Conservation (phyloP, 768 basidiomycete genomes). For the Paxillus rubicundulus region DNA sequence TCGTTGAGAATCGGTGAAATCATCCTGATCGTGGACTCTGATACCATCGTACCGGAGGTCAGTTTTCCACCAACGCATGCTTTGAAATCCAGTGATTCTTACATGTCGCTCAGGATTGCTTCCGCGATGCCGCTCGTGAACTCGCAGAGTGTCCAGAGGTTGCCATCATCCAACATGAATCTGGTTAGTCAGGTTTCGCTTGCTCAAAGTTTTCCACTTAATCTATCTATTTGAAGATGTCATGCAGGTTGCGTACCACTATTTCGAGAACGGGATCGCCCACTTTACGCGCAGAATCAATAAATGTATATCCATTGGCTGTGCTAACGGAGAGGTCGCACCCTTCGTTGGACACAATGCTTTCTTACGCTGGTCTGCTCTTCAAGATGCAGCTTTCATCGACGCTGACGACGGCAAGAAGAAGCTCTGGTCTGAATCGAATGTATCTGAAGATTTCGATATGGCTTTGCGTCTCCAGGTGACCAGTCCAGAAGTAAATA, state of each 20-base stretch:
- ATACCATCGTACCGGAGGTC: constrained; percentile 80
- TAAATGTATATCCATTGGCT: constrained; percentile 74
- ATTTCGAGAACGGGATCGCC: constrained; percentile 91
- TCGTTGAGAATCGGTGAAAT: constrained; percentile 75
- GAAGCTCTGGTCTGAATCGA: constrained; percentile 69
- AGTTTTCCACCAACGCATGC: background rate
- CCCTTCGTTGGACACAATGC: constrained; percentile 89
- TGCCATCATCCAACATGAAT: constrained; percentile 90
- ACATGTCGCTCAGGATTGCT: constrained; percentile 61
- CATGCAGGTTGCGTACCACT: constrained; percentile 86
- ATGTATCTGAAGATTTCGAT: constrained; percentile 71
- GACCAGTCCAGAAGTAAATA: constrained; percentile 7
- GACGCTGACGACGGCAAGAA: constrained; percentile 54
- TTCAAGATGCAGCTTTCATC: constrained; percentile 82
- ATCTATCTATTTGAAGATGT: constrained; percentile 50
- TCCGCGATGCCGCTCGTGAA: constrained; percentile 87
- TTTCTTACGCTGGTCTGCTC: constrained; percentile 84
- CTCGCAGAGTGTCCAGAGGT: constrained; percentile 80
- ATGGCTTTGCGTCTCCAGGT: constrained; percentile 58
- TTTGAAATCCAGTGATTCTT: background rate
- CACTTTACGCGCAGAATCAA: constrained; percentile 92
- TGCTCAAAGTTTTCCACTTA: constrained; percentile 23
- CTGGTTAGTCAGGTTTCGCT: constrained; percentile 42
- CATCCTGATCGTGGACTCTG: constrained; percentile 84
- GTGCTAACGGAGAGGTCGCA: constrained; percentile 72